Percentiles rank a stretch among this genome's conserved stretches.
phyloP scores from a whole-genome alignment of 106 monocot species.

The Xerophyta viscosa region DNA sequence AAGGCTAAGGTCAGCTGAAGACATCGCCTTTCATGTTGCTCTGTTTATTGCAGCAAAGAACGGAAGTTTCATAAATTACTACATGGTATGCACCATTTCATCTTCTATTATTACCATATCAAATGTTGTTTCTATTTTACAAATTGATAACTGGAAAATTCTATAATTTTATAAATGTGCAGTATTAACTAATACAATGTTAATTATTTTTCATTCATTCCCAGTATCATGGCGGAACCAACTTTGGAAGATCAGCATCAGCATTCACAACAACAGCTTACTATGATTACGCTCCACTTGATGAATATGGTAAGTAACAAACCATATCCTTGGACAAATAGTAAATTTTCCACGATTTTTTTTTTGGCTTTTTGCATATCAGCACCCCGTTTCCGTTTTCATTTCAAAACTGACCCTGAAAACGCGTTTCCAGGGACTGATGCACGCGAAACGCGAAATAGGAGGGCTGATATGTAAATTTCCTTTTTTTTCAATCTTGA shows the following conservation, averaged over 20 bases:
- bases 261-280: slow-evolving; percentile 68
- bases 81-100: slow-evolving; percentile 54
- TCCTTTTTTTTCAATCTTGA: not conserved
- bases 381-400: too few species aligned
- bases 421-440: too few species aligned
- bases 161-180: too few species aligned
- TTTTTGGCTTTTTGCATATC: too few species aligned
- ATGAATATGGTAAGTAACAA: slow-evolving; percentile 77
- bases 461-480: not conserved
- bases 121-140: not conserved
- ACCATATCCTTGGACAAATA: not conserved
- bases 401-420: too few species aligned
- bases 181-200: not conserved
- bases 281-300: slow-evolving; percentile 85
- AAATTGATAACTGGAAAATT: too few species aligned
- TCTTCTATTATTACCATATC: not conserved
- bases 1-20: slow-evolving; percentile 49
- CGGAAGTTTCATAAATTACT: slow-evolving; percentile 93
- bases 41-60: slow-evolving; percentile 58
- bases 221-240: slow-evolving; percentile 98
- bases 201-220: slow-evolving; percentile 4
- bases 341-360: too few species aligned
- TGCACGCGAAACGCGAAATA: too few species aligned
- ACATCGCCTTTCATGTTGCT: slow-evolving; percentile 74
- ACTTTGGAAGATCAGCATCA: slow-evolving; percentile 67